A percentile compares a stretch with the other conserved stretches of the same genome.
Conservation (phyloP, 1,284 basidiomycete species). For the Apiotrichum akiyoshidainum region DNA sequence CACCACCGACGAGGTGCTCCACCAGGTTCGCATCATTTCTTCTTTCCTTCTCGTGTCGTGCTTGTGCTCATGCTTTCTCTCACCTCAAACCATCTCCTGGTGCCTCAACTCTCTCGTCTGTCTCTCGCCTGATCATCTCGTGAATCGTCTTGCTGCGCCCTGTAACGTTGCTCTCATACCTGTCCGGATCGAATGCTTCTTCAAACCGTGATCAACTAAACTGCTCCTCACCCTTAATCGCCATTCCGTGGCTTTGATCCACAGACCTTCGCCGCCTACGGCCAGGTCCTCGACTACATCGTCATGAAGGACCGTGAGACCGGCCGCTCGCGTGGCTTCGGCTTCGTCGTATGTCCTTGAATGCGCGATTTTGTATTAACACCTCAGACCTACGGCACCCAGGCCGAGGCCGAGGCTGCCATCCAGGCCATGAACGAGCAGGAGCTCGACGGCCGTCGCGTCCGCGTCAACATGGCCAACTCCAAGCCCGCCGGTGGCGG, state of each 20-base stretch:
- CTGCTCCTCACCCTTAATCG: background rate
- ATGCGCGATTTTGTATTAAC: background rate
- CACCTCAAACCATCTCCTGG: background rate
- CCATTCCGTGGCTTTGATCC: background rate
- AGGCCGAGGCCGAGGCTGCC: slow-evolving; percentile 71
- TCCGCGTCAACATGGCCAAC: slow-evolving; percentile 90
- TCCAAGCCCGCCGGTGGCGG: slow-evolving; percentile 64
- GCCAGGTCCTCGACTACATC: slow-evolving; percentile 60
- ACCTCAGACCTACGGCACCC: slow-evolving; percentile 59
- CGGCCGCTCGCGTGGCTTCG: slow-evolving; percentile 91
- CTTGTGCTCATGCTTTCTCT: slow-evolving; percentile 61
- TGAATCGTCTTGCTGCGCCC: background rate
- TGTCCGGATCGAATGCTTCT: background rate
- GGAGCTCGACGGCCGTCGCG: slow-evolving; percentile 87
- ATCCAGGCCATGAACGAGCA: slow-evolving; percentile 80
- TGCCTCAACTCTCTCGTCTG: slow-evolving; percentile 5
- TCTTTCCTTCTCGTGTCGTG: slow-evolving; percentile 62
- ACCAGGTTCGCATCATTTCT: slow-evolving; percentile 60
- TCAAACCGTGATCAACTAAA: background rate
- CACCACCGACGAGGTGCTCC: slow-evolving; percentile 84
- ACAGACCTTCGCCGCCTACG: slow-evolving; percentile 49
- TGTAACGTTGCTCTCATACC: too few species aligned
- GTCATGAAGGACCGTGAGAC: slow-evolving; percentile 98
- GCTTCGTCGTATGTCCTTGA: slow-evolving; percentile 65
- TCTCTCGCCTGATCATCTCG: slow-evolving; percentile 12